A percentile compares a stretch with the other conserved stretches of the same genome.
Evolutionary conservation across 768 basidiomycete genomes (phyloP).

Genomic region (Jaapia argillacea): DNA sequence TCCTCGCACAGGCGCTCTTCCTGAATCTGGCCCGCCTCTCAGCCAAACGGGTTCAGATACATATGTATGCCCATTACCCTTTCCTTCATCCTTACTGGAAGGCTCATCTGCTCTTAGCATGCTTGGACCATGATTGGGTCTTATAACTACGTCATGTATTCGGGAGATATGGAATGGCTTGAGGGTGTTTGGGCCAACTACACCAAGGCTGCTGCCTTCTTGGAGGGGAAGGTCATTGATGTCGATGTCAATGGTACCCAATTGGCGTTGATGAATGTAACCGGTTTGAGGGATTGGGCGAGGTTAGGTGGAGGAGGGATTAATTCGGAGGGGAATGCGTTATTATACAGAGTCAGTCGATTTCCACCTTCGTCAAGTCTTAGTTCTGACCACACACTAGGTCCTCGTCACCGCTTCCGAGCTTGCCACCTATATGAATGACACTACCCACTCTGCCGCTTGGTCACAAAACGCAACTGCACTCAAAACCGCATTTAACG

Average conservation of each 20-base stretch:
- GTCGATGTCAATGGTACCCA: conserved; percentile 37
- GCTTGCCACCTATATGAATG: conserved; percentile 31
- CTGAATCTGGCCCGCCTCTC: conserved; percentile 40
- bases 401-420: conserved; percentile 36
- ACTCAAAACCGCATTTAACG: conserved; percentile 39
- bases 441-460: conserved; percentile 21
- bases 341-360: conserved; percentile 33
- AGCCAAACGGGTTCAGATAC: conserved; percentile 20
- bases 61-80: neutral
- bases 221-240: conserved; percentile 42
- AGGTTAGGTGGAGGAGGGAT: conserved; percentile 43
- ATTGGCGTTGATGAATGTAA: conserved; percentile 48
- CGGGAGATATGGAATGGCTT: conserved; percentile 44
- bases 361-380: neutral
- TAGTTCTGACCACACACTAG: conserved; percentile 16
- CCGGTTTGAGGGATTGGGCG: conserved; percentile 49
- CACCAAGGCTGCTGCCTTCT: conserved; percentile 43
- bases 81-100: conserved; percentile 29
- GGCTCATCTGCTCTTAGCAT: too few species aligned
- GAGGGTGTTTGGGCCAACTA: conserved; percentile 41
- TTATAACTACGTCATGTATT: conserved; percentile 46
- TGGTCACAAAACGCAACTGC: conserved; percentile 36
- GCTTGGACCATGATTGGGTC: conserved; percentile 52
- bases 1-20: conserved; percentile 41
- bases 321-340: conserved; percentile 47